Evolutionary conservation across 202 grass and related monocot species (phyloP).

Genomic region (Musa balbisiana): DNA sequence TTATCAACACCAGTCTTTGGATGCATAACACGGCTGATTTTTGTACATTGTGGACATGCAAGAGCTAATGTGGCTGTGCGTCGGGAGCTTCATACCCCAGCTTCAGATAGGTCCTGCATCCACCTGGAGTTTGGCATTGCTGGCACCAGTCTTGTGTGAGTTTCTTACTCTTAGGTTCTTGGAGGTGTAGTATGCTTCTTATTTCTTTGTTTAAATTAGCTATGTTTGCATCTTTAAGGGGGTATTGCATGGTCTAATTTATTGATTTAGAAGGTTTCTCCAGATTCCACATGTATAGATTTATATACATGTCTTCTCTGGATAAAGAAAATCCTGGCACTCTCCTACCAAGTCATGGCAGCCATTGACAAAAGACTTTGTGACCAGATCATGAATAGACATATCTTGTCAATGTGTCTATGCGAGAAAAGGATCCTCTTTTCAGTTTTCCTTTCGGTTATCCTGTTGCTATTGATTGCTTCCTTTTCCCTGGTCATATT

Average conservation of each 20-base stretch:
- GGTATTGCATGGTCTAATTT: not conserved
- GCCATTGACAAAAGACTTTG: too few species aligned
- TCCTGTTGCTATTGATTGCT: too few species aligned
- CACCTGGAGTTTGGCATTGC: constrained; percentile 17
- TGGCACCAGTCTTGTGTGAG: not conserved
- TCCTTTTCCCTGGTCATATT: too few species aligned
- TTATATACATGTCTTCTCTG: too few species aligned
- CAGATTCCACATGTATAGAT: too few species aligned
- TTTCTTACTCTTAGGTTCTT: not conserved
- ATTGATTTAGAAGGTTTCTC: not conserved
- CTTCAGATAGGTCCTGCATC: constrained; percentile 21
- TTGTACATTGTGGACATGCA: not conserved
- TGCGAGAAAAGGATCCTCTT: too few species aligned
- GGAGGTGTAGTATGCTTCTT: not conserved
- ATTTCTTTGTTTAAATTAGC: not conserved
- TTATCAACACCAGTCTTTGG: not conserved
- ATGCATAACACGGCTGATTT: not conserved
- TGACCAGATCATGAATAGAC: too few species aligned
- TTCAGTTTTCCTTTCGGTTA: too few species aligned
- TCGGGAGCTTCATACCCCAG: constrained; percentile 3
- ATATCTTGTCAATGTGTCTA: too few species aligned
- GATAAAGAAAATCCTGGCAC: too few species aligned
- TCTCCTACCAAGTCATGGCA: too few species aligned
- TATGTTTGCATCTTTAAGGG: not conserved
- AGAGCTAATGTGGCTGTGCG: constrained; percentile 15